phyloP scores from a whole-genome alignment of 331 rosid species.

The Spiraea crenata region DNA sequence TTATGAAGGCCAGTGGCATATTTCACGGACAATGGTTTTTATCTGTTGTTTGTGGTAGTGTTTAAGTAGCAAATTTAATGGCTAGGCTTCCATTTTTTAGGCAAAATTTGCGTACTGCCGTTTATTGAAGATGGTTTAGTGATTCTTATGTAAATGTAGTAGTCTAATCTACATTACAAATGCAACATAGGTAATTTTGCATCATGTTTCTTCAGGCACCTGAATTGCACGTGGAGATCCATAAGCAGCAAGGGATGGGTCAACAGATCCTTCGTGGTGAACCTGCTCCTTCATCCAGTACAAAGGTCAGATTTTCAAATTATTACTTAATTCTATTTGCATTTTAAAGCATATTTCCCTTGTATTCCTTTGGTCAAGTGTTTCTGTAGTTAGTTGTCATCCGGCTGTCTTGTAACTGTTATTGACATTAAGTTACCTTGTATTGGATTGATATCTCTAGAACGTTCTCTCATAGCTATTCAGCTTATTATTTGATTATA shows the following conservation, averaged over 20 bases:
- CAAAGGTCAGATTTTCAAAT: conserved; percentile 44
- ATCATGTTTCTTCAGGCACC: conserved; percentile 53
- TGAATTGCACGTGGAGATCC: conserved; percentile 71
- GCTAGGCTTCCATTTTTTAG: not conserved
- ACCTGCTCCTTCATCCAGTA: conserved; percentile 47
- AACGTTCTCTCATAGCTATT: not conserved
- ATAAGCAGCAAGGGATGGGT: conserved; percentile 49
- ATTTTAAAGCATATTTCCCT: not conserved
- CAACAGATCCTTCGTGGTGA: conserved; percentile 47
- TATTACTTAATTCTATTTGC: not conserved
- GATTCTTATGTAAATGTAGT: not conserved
- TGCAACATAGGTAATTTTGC: conserved; percentile 13
- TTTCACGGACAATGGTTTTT: not conserved
- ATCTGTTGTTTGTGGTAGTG: not conserved
- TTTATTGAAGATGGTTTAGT: not conserved
- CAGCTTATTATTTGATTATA: not conserved
- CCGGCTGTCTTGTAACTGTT: not conserved
- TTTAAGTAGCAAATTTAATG: not conserved
- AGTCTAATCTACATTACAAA: not conserved
- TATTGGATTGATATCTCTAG: not conserved
- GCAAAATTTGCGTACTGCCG: not conserved
- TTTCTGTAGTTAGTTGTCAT: not conserved
- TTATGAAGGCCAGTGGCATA: not conserved
- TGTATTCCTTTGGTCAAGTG: not conserved
- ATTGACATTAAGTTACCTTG: not conserved